phyloP scores from a whole-genome alignment of 2,329 filamentous ascomycete genomes.

The Diplodia corticola region DNA sequence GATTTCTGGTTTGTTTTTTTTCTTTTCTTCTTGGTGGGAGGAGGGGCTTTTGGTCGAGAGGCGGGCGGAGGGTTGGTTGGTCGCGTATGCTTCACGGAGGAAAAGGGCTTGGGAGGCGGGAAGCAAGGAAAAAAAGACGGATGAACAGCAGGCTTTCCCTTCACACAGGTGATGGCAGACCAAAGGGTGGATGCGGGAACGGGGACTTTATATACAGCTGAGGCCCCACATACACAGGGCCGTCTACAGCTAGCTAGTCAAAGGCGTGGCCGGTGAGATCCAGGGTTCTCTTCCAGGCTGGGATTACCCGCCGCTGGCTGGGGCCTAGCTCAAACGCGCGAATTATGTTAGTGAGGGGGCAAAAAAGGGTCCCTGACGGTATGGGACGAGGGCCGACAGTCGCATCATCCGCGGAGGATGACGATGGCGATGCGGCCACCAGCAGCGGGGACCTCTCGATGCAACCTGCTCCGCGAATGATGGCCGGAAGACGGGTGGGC shows the following conservation, averaged over 20 bases:
- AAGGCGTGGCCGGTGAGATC: neutral
- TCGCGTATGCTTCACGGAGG: no score
- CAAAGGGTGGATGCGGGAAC: neutral
- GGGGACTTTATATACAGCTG: neutral
- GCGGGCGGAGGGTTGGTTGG: no score
- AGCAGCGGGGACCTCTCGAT: neutral
- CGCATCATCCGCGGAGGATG: neutral
- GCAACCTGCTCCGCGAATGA: neutral
- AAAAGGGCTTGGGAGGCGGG: no score
- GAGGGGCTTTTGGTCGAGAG: no score
- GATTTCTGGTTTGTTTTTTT: neutral
- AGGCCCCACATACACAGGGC: neutral
- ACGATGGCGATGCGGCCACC: neutral
- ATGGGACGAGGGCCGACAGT: no score
- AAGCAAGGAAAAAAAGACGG: no score
- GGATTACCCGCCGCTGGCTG: neutral
- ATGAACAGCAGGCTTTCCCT: neutral
- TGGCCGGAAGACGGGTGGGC: no score
- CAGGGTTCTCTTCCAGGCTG: neutral
- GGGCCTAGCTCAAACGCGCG: neutral
- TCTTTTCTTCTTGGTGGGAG: neutral
- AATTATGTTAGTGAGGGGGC: neutral
- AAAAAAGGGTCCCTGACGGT: neutral
- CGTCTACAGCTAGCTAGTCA: no score
- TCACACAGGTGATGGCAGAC: neutral